A percentile compares a stretch with the other conserved stretches of the same genome.
These are phyloP conservation scores for Chloris gayana DNA, from an alignment of 176 grass and related monocot genomes.

Conservation along the genomic window DNA sequence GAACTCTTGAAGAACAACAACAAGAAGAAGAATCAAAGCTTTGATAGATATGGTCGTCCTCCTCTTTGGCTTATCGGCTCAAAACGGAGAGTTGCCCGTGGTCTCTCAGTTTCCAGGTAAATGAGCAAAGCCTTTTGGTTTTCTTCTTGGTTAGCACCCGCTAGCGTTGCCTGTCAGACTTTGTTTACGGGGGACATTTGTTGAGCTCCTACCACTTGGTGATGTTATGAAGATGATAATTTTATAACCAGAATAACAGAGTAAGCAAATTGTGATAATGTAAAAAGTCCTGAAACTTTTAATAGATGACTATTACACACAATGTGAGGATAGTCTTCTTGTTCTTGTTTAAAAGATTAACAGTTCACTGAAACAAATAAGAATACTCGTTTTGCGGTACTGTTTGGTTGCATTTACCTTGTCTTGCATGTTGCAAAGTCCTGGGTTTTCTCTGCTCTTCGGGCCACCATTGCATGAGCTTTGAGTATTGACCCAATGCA, in stretches of 20 bases:
- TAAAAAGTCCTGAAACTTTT: background rate
- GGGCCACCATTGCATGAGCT: background rate
- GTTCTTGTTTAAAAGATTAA: no score
- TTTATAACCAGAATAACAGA: background rate
- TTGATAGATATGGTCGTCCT: background rate
- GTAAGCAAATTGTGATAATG: background rate
- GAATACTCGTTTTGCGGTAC: background rate
- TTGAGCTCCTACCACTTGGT: background rate
- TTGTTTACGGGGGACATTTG: no score
- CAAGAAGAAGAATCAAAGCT: background rate
- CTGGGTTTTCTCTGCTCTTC: background rate
- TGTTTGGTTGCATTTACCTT: background rate
- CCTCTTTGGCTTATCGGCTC: background rate
- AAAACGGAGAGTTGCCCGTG: background rate
- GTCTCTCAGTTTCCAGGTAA: background rate
- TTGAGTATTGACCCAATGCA: background rate
- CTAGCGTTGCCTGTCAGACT: background rate
- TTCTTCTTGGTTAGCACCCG: slow-evolving; percentile 6
- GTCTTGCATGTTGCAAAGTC: background rate
- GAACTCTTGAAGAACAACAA: background rate
- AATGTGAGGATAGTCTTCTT: background rate
- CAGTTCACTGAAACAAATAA: no score
- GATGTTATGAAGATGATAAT: background rate
- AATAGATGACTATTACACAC: background rate
- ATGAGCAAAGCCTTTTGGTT: background rate